phyloP scores from a whole-genome alignment of 1,284 basidiomycete genomes.

The Coniophora puteana region DNA sequence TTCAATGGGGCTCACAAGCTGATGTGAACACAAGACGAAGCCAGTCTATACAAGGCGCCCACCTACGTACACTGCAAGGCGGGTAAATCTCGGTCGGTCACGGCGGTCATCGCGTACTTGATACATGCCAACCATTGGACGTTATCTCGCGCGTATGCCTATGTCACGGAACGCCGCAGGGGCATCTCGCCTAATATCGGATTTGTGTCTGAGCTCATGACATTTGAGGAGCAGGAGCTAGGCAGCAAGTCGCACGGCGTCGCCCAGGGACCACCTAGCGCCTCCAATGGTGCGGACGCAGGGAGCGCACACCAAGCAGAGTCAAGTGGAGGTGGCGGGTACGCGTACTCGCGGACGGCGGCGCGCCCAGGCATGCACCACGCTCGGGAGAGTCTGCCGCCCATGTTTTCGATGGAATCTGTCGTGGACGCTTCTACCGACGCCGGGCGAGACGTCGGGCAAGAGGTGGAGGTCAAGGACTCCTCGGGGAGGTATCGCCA shows the following conservation, averaged over 20 bases:
- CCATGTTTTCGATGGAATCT: conserved; percentile 37
- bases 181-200: conserved; percentile 98
- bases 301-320: conserved; percentile 20
- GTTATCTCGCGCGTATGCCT: conserved; percentile 84
- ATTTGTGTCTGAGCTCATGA: conserved; percentile 96
- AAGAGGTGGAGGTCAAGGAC: conserved; percentile 85
- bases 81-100: conserved; percentile 95
- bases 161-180: conserved; percentile 86
- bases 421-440: conserved; percentile 29
- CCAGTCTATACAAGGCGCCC: conserved; percentile 81
- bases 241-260: conserved; percentile 80
- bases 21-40: too few species aligned
- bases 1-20: conserved; percentile 1
- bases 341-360: conserved; percentile 39
- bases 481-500: conserved; percentile 80
- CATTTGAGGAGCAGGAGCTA: conserved; percentile 88
- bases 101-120: conserved; percentile 94
- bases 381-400: conserved; percentile 76
- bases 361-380: conserved; percentile 56
- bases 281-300: conserved; percentile 16
- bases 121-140: conserved; percentile 98
- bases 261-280: conserved; percentile 30
- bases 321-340: too few species aligned
- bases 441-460: conserved; percentile 53
- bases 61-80: conserved; percentile 97